Base-by-base conservation (phyloP, 2,329 filamentous ascomycete species). In the Calonectria hawksworthii region DNA sequence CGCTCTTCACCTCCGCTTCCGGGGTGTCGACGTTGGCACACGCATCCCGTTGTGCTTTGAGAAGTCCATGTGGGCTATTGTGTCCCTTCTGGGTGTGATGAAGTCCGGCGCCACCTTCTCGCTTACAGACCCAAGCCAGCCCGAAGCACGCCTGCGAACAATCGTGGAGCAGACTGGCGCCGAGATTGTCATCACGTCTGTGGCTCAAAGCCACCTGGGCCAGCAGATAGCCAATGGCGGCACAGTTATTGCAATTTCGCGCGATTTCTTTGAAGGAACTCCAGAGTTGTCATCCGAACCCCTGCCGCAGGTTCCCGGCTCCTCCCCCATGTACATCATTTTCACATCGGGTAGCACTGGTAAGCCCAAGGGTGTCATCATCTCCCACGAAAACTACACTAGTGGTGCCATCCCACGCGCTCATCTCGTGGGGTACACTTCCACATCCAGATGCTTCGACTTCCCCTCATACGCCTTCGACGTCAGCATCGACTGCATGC, bases 291-390 rank as follows among this genome's bases (percentile, higher is more conserved):
- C 56, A 63, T 41, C 56, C n/a, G 75, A 73, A 41, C 74, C 74
- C 18, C 73, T 75, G 8, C 78, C 56, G 50, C 76, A 65, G 13
- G 79, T 87, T 2, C 85, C 86, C 0, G 65, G 72, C 0, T 86
- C 89, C 26, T 82, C 85, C 1, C 85, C 87, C 21, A 85, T 89
- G 47, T 90, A 89, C 75, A 90, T 93, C 78, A 92, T 93, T 79
- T 93, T 93, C 80, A 93, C 92, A 16, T 93, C 91, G 1, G 92
- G 92, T 21, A 93, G 90, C 73, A 93, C 92, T 0, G 92, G 92
- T 8, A 89, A 88, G 73, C 92, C 92, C 2, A 93, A 93, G 84
- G 92, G 92, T 30, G 91, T 93, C 5, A 86, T 92, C 51, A 85
- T 89, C 72, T 86, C 86, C 1, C 88, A 90, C 74, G 83, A 81